Evolutionary conservation across 129 eudicot species (phyloP), one percentile per base, ranked within the genome.

Genomic region (Scalesia atractyloides): DNA sequence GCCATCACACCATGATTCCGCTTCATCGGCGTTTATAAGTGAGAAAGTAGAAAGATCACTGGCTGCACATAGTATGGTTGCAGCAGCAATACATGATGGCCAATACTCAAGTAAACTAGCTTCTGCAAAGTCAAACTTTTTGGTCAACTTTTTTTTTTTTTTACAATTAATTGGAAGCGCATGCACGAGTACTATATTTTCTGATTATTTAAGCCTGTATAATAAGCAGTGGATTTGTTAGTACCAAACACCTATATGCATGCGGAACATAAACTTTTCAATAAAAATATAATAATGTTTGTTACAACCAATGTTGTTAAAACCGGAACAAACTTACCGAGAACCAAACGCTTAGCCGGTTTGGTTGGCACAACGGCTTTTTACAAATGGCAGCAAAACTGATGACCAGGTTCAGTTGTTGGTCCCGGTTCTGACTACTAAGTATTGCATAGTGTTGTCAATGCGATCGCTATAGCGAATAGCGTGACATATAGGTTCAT

Each of bases 61-160:
- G 16, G 96, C 90, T 46, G 96, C 98, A 75, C 92, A 85, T 68
- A 93, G 98, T 53, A 89, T 82, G 37, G 96, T 73, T 59, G 98
- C 87, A 51, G 98, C 95, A 50, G 96, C 96, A 75, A 89, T 85
- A 86, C 95, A 87, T 82, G 98, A 93, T 83, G 98, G 95, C 88
- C 96, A 69, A 69, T 79, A 88, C 87, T 83, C 96, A 22, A 89
- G 76, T 69, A 93, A 85, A 79, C 95, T 82, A 47, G 84, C 80
- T 78, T 89, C 98, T 93, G 92, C 72, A 64, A 0, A 64, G 69
- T 61, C 34, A 68, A 69, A 77, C 54, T 48, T 48, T 69, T 69
- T 69, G 54, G 81, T 77, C 81, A 77, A 77, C 70, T 77, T 69
- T 69, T 60, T 63, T 70, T 2, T 30, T 77, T 69, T 69, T 60